Base-by-base conservation (phyloP, 169 alveolate species). In the Babesia divergens region DNA sequence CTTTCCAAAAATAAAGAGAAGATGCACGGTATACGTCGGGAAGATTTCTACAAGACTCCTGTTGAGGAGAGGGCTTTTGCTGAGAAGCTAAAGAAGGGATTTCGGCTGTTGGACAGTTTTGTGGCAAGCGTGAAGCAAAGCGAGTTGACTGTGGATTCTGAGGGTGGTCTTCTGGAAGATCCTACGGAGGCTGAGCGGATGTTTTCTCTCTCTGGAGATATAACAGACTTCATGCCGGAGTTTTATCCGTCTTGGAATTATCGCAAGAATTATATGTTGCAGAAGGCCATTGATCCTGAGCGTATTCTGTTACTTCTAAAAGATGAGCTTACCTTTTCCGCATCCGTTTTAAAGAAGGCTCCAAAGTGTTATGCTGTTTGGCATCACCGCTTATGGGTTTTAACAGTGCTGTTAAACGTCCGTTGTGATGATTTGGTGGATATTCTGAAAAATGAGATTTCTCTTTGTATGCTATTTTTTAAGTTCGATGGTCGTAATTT, bases 181-280 rank as follows among this genome's bases (percentile, higher is more conserved):
- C 40, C 32, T 3, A 32, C 14, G 0, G 86, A 65, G 42, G 47
- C 56, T 31, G 72, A 68, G 26, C 55, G 69, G 6, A 80, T 80
- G 88, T 70, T 80, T 42, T 69, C 35, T 0, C 54, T 80, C 18
- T 80, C 88, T 2, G 14, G 62, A 14, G 88, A 35, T 20, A 68
- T 80, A 0, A 80, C 62, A 37, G 88, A 70, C 6, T 80, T 80
- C 71, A 80, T 80, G 83, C 83, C 83, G 7, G 88, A 80, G 62
- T 80, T 69, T 40, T 32, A 62, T 28, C 84, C 88, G 4, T 58
- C 88, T 3, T 80, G 88, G 88, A 44, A 68, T 35, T 80, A 69
- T 55, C 82, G 88, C 65, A 68, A 70, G 47, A 69, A 53, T 20
- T 80, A 69, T 55, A 28, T 80, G 38, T 16, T 50, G 50, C 65